Evolutionary conservation across 2,329 filamentous ascomycete species (phyloP), one percentile per base, ranked within the genome.

Genomic region (Pseudogymnoascus sp.): DNA sequence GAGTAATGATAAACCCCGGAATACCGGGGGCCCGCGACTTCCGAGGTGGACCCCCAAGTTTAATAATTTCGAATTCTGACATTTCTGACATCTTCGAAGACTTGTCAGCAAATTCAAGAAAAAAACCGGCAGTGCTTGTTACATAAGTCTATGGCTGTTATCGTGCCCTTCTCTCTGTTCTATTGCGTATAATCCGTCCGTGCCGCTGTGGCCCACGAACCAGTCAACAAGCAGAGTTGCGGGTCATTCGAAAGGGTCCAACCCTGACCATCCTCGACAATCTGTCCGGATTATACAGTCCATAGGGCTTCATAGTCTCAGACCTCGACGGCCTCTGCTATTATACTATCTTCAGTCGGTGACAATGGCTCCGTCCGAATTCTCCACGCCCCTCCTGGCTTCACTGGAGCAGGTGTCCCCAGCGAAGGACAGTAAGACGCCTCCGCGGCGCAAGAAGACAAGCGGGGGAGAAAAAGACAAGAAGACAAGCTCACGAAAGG

Each of bases 1-100:
- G 50, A 56, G 50, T 56, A 36, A 56, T 56, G 50, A 56, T 56
- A 36, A 56, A 10, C 50, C 50, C 28, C n/a, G 50, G 16, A 38
- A 34, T 56, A 21, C 50, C 50, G 16, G 50, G 28, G 28, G 28
- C 14, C 28, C 28, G 50, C 50, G 28, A 56, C 50, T 8, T 56
- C 50, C 50, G 50, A 56, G 50, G 50, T 56, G 50, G 28, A 56
- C 28, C 50, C 46, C 28, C 16, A 56, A 36, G 50, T 6, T 6
- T 34, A 34, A 36, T 56, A 56, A 56, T 56, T 56, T 56, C 28
- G 16, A 56, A 34, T 18, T 56, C 28, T 34, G 50, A 21, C 50
- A 21, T 44, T 44, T 44, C 50, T 56, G 50, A 34, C 50, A 56
- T 56, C 12, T 8, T 34, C 50, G 6, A 56, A 18, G 10, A 21